phyloP scores from a whole-genome alignment of 495 filamentous ascomycete species.

The Talaromyces ruber region DNA sequence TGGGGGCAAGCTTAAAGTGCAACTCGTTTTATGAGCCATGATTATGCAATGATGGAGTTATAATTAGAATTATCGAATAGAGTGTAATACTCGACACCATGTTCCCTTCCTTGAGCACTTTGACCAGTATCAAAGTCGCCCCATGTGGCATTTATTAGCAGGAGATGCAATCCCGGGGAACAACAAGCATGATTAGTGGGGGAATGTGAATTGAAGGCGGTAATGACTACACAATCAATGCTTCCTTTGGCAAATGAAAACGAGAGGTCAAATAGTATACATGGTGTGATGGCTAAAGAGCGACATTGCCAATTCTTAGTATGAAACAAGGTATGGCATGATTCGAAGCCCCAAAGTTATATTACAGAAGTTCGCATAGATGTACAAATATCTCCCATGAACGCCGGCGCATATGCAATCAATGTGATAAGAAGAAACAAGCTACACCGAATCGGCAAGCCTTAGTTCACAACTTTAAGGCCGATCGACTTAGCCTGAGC shows the following conservation, averaged over 20 bases:
- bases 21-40: no score
- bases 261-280: background rate
- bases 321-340: background rate
- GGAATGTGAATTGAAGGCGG: background rate
- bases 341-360: background rate
- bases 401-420: background rate
- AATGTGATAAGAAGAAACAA: background rate
- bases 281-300: background rate
- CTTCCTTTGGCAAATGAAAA: background rate
- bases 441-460: background rate
- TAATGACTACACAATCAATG: background rate
- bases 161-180: background rate
- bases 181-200: background rate
- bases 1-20: no score
- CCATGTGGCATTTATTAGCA: background rate
- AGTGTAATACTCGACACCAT: background rate
- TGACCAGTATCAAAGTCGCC: background rate
- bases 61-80: background rate
- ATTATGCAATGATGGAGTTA: no score
- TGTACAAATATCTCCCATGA: background rate
- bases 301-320: background rate
- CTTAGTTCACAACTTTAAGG: conserved; percentile 52
- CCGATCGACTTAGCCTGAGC: conserved; percentile 84
- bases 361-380: background rate
- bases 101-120: background rate